Percentiles rank a stretch among this genome's conserved stretches.
Evolutionary conservation across 2,329 filamentous ascomycete genomes (phyloP).

Genomic region (Plenodomus biglobosus): DNA sequence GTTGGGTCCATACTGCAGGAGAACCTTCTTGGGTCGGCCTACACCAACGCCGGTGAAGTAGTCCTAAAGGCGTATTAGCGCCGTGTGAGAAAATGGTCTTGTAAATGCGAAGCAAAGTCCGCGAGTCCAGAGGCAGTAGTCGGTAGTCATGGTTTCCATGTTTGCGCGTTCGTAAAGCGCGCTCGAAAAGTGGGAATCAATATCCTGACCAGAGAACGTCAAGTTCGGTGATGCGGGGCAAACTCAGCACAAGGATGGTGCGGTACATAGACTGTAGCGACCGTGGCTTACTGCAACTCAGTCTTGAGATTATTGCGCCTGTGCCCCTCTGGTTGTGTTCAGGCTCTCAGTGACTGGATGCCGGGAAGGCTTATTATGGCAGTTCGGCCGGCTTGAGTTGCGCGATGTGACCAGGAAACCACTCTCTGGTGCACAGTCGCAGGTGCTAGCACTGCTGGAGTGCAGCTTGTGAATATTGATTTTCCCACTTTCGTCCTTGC

Average conservation of each 20-base stretch:
- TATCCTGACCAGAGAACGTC: conserved; percentile 20
- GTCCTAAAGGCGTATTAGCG: conserved; percentile 83
- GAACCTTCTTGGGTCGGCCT: conserved; percentile 86
- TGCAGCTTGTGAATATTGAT: conserved; percentile 17
- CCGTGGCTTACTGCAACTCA: conserved; percentile 15
- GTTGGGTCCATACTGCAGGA: conserved; percentile 89
- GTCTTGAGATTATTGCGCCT: conserved; percentile 20
- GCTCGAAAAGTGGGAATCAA: conserved; percentile 30
- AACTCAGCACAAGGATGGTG: conserved; percentile 9
- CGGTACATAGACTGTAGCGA: conserved; percentile 9
- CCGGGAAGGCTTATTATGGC: conserved; percentile 18
- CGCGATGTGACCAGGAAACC: conserved; percentile 16
- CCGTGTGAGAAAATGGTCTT: conserved; percentile 38
- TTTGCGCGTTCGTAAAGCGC: conserved; percentile 22
- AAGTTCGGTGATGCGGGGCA: conserved; percentile 16
- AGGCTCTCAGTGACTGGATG: conserved; percentile 12
- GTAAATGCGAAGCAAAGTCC: conserved; percentile 29
- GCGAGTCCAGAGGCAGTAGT: conserved; percentile 26
- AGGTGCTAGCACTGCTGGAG: conserved; percentile 15
- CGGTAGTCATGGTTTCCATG: conserved; percentile 28
- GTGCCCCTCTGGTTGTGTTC: conserved; percentile 13
- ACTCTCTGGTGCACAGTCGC: conserved; percentile 16
- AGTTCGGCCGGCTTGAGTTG: conserved; percentile 6
- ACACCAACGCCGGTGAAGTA: conserved; percentile 91
- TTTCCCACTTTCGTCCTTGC: conserved; percentile 23